Evolutionary conservation across 768 basidiomycete genomes (phyloP), one percentile per base, ranked within the genome.

Genomic region (Tylopilus felleus): DNA sequence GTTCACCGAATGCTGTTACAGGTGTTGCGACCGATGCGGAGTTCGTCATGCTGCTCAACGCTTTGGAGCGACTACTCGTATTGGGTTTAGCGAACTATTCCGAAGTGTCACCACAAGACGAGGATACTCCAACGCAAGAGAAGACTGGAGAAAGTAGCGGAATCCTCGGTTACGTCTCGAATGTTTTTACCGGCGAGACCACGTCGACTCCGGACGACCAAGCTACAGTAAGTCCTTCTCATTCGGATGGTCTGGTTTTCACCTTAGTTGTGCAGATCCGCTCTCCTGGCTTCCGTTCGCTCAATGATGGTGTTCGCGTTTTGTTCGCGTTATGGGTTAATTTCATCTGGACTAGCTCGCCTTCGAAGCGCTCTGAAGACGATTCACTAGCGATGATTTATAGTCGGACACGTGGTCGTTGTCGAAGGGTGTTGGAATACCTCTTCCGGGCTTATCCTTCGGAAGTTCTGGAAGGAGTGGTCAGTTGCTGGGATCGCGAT

Each of bases 151-250:
- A 86, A 58, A 75, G 76, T 9, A 77, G 80, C 64, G 87, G 94
- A 1, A 71, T 98, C 12, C 75, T 98, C 0, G 93, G 94, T 9
- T 90, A 93, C 62, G 87, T 99, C 48, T 94, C 93, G 2, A 90
- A 84, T 51, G 95, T 98, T 2, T 95, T 99, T 64, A 82, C 88
- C 39, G 83, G 84, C 0, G 90, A 93, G n/a, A 78, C 74, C 33
- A 62, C 72, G 9, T 70, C 77, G 12, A 66, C 69, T 51, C 64
- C 70, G 16, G 83, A 83, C 14, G 87, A 87, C 35, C 80, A 80
- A 56, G 63, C 84, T 9, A 78, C 76, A 52, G 89, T 86, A 60
- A 65, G 82, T 73, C 8, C 36, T 22, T 49, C 47, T 51, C 52
- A 27, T 35, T 42, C 17, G 17, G 27, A 22, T 36, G 36, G n/a